Conservation (phyloP, 352 stramenopile species). For the Phytopythium chamaehyphon region DNA sequence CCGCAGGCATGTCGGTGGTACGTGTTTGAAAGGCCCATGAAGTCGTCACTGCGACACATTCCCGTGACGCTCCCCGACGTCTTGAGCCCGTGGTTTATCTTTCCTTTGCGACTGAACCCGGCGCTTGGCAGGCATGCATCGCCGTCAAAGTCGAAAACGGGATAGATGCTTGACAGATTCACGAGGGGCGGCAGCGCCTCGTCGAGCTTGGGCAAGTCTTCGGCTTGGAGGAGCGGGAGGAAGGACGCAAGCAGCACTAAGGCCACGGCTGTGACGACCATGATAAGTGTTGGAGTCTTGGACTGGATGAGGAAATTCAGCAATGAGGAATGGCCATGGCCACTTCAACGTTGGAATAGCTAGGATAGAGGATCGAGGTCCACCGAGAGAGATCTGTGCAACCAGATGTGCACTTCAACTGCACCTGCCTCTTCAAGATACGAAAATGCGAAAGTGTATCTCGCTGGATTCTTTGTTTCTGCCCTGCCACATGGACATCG, state of each 20-base stretch:
- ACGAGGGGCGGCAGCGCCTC: slow-evolving; percentile 20
- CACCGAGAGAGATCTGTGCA: too few relatives aligned
- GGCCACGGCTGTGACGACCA: background rate
- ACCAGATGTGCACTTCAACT: too few relatives aligned
- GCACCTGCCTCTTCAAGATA: too few relatives aligned
- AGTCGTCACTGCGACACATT: slow-evolving; percentile 5
- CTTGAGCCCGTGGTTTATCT: slow-evolving; percentile 21
- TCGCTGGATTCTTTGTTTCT: too few relatives aligned
- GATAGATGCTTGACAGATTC: slow-evolving; percentile 13
- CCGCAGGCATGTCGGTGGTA: slow-evolving; percentile 13
- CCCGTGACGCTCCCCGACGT: slow-evolving; percentile 13
- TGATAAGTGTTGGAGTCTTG: slow-evolving; percentile 4
- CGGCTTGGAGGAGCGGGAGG: slow-evolving; percentile 1
- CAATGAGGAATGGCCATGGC: too few relatives aligned
- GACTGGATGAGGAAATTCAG: too few relatives aligned
- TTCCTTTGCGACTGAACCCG: slow-evolving; percentile 20
- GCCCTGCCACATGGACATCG: too few relatives aligned
- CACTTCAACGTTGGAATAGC: too few relatives aligned
- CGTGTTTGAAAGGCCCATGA: slow-evolving; percentile 12
- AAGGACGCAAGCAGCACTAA: too few relatives aligned
- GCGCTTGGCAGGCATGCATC: slow-evolving; percentile 31
- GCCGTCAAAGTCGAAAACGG: background rate
- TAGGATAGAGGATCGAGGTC: too few relatives aligned
- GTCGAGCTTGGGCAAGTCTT: slow-evolving; percentile 16
- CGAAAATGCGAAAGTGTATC: too few relatives aligned